Conservation (phyloP, 2,329 filamentous ascomycete species). For the Botrytis squamosa region DNA sequence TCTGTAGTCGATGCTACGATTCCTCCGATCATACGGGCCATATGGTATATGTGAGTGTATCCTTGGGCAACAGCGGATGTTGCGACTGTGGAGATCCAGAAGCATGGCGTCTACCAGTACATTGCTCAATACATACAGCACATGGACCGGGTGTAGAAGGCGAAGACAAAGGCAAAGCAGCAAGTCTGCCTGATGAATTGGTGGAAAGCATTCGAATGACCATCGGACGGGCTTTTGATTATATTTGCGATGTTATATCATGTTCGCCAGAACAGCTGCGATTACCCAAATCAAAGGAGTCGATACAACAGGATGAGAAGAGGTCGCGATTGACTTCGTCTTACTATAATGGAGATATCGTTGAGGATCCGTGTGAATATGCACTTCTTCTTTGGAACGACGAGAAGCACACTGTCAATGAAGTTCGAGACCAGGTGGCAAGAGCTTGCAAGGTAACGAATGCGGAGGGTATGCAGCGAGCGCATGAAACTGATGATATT, state of each 20-base stretch:
- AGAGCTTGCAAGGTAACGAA: constrained; percentile 77
- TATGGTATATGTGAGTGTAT: constrained; percentile 84
- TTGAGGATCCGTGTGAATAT: constrained; percentile 69
- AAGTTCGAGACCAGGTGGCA: constrained; percentile 87
- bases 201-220: constrained; percentile 79
- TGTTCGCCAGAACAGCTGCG: constrained; percentile 95
- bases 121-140: constrained; percentile 90
- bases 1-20: constrained; percentile 93
- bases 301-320: constrained; percentile 77
- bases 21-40: constrained; percentile 93
- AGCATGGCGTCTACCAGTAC: constrained; percentile 84
- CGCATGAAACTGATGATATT: constrained; percentile 84
- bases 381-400: constrained; percentile 94
- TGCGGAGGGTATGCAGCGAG: constrained; percentile 68
- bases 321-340: constrained; percentile 72
- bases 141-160: constrained; percentile 47
- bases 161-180: constrained; percentile 59
- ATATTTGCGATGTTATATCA: constrained; percentile 95
- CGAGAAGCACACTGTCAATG: constrained; percentile 93
- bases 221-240: constrained; percentile 82
- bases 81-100: constrained; percentile 97
- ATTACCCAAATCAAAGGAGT: constrained; percentile 76
- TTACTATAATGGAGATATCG: constrained; percentile 68
- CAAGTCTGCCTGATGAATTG: constrained; percentile 70
- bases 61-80: constrained; percentile 88